Evolutionary conservation across 306 rosid species (phyloP).

Genomic region (Rosa multiflora): DNA sequence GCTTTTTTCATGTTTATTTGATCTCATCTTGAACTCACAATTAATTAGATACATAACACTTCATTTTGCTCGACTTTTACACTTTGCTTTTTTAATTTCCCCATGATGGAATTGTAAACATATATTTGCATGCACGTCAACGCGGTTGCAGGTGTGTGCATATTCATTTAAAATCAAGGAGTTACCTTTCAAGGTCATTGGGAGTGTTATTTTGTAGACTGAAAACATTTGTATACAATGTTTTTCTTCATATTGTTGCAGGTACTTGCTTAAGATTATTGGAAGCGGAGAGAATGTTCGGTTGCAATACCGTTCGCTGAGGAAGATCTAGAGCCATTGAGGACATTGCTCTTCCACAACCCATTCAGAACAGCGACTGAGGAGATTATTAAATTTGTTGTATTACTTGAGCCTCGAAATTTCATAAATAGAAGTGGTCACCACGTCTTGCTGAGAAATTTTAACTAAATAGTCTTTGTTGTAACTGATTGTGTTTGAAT

Average conservation of each 20-base stretch:
- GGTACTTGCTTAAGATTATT: conserved; percentile 91
- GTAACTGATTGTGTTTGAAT: conserved; percentile 14
- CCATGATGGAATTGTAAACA: background rate
- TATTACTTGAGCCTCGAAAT: background rate
- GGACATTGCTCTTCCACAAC: conserved; percentile 46
- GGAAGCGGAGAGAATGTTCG: conserved; percentile 90
- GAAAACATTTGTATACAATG: background rate
- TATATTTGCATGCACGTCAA: background rate
- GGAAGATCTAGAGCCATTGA: conserved; percentile 58
- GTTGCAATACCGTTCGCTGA: conserved; percentile 88
- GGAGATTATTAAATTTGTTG: conserved; percentile 4
- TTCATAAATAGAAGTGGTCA: conserved; percentile 15
- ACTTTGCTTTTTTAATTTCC: background rate
- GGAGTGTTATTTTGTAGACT: background rate
- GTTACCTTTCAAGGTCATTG: background rate
- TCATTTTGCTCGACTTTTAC: background rate
- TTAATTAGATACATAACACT: background rate
- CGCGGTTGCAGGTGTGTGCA: background rate
- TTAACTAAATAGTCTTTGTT: background rate
- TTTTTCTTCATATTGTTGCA: conserved; percentile 26
- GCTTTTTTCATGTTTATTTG: conserved; percentile 10
- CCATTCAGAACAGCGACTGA: conserved; percentile 63
- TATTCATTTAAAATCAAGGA: background rate
- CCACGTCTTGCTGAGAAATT: background rate
- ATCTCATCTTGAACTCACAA: background rate